Evolutionary conservation across 495 filamentous ascomycete species (phyloP).

Genomic region (Aspergillus coremiiformis): DNA sequence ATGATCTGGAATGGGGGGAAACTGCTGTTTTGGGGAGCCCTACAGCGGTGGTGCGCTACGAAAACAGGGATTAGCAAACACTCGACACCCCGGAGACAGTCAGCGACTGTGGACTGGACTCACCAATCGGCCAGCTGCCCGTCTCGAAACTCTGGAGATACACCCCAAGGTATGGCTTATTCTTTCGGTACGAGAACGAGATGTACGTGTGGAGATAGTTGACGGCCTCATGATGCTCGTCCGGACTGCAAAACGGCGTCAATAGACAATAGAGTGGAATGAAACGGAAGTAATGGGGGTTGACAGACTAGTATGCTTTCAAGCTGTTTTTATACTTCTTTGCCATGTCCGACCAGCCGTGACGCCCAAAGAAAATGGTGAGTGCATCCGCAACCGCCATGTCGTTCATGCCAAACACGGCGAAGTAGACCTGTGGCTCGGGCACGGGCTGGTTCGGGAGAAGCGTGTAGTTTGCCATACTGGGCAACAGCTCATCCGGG

Average conservation of each 20-base stretch:
- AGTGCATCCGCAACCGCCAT: constrained; percentile 5
- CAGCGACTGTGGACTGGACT: too few species aligned
- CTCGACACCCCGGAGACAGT: too few species aligned
- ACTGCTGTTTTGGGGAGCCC: too few species aligned
- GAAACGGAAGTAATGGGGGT: background rate
- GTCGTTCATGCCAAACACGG: constrained; percentile 7
- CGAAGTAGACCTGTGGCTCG: constrained; percentile 15
- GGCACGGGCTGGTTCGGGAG: background rate
- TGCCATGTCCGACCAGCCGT: constrained; percentile 3
- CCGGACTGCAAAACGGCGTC: constrained; percentile 1
- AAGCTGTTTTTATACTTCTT: constrained; percentile 3
- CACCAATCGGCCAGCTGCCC: background rate
- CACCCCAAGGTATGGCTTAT: constrained; percentile 9
- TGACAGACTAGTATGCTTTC: constrained; percentile 6
- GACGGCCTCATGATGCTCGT: background rate
- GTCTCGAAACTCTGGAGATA: background rate
- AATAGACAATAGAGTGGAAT: background rate
- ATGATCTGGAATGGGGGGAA: too few species aligned
- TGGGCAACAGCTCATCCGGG: background rate
- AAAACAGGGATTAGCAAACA: too few species aligned
- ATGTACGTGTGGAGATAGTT: constrained; percentile 10
- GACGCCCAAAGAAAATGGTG: constrained; percentile 6
- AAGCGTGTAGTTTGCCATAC: background rate
- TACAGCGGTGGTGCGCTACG: too few species aligned
- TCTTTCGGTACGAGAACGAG: constrained; percentile 12